Evolutionary conservation across 306 rosid genomes (phyloP), one percentile per base, ranked within the genome.

Genomic region (Prunus davidiana): DNA sequence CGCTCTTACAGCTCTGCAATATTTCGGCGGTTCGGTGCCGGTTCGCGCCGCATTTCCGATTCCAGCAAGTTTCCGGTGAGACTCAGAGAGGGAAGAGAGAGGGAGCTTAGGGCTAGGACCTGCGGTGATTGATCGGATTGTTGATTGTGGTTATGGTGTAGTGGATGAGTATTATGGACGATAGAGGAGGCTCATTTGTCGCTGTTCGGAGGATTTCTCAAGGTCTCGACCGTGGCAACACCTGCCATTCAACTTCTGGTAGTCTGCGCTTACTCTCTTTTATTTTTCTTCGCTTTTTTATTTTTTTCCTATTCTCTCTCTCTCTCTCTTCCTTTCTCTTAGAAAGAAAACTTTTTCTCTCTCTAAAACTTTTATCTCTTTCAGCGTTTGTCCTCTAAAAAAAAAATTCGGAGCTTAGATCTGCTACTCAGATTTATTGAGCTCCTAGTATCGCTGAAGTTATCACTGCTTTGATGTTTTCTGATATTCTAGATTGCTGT

Each of bases 151-250:
- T 5, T 71, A 64, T 77, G 76, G 58, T 49, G 79, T 70, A 74
- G 80, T 20, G 34, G 82, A 50, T 38, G 80, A 78, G 77, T 51
- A 65, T 0, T 18, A 95, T 95, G 97, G 96, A 92, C 75, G 97
- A 90, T 73, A 84, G 97, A 85, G 99, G 81, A 66, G 96, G 97
- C 58, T 95, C 99, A 16, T 95, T 95, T 80, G 97, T 95, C 56
- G 99, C 97, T 55, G 99, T 95, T 0, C 78, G 99, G 83, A 92
- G 99, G 78, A 95, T 95, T 86, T 95, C 97, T 25, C 99, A 90
- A 74, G 91, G 91, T 81, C 88, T 94, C 75, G 97, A 94, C 50
- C 96, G 98, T 34, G 87, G 91, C 86, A 90, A 84, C 80, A 76
- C 98, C 73, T 92, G 86, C 81, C 93, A 90, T 80, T 89, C 99